Conservation (phyloP, 176 grass and related monocot species). For the Hyparrhenia diplandra region DNA sequence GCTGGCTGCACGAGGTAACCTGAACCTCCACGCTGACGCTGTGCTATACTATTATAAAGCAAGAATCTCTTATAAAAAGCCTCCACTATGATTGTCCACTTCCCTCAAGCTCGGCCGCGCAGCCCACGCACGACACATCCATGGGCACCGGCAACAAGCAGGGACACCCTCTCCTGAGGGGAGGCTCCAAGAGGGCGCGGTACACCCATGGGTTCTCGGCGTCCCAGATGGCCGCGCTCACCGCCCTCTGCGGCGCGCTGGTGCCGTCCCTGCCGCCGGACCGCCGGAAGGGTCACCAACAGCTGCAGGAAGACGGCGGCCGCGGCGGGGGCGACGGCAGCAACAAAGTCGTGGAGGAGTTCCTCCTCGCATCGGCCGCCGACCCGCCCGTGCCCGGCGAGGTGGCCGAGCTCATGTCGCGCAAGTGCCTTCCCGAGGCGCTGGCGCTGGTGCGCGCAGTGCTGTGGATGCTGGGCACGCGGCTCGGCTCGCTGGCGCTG, state of each 20-base stretch:
- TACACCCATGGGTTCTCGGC: constrained; percentile 81
- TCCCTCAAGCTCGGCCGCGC: no score
- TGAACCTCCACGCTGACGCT: no score
- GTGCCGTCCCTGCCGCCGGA: constrained; percentile 46
- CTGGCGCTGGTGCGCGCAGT: constrained; percentile 50
- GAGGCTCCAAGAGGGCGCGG: constrained; percentile 19
- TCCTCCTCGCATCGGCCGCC: constrained; percentile 59
- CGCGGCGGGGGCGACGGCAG: no score
- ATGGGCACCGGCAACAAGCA: constrained; percentile 18
- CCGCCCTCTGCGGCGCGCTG: constrained; percentile 54
- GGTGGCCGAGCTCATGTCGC: constrained; percentile 67
- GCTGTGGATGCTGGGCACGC: constrained; percentile 69
- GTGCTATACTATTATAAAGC: no score
- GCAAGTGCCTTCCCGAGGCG: constrained; percentile 48
- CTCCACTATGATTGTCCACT: no score
- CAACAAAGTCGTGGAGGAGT: constrained; percentile 37
- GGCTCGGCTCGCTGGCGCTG: constrained; percentile 61
- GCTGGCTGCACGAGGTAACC: no score
- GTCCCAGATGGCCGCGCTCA: constrained; percentile 57
- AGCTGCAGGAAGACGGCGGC: neutral
- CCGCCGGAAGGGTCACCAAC: neutral
- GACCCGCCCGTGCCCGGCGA: constrained; percentile 69
- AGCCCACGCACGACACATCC: neutral
- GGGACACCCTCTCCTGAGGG: constrained; percentile 69
- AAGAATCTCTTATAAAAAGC: no score